Evolutionary conservation across 2,329 filamentous ascomycete species (phyloP).

Genomic region (Rutstroemia sp.): DNA sequence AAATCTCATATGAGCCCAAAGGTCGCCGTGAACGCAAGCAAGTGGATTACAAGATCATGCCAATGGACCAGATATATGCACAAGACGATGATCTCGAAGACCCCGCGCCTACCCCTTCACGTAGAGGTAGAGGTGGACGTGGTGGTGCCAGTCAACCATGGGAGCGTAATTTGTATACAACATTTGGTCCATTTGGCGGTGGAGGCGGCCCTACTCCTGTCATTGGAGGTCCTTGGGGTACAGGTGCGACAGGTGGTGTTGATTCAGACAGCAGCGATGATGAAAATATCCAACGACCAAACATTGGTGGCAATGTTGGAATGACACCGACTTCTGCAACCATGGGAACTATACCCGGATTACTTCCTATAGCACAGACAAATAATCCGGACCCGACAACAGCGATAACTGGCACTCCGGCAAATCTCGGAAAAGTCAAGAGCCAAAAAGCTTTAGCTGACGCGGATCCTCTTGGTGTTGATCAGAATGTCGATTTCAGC

Average conservation of each 20-base stretch:
- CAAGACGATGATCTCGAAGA: conserved; percentile 70
- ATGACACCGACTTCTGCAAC: conserved; percentile 51
- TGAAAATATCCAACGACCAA: conserved; percentile 61
- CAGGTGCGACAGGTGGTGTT: conserved; percentile 66
- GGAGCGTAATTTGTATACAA: conserved; percentile 82
- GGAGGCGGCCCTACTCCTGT: conserved; percentile 52
- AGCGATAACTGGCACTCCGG: conserved; percentile 53
- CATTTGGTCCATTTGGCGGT: conserved; percentile 87
- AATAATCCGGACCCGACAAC: conserved; percentile 49
- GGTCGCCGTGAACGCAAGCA: conserved; percentile 52
- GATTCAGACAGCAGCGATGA: conserved; percentile 98
- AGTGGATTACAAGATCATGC: conserved; percentile 81
- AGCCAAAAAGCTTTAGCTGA: conserved; percentile 88
- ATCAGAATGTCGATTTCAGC: conserved; percentile 87
- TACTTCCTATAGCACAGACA: conserved; percentile 45
- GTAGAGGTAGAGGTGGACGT: conserved; percentile 54
- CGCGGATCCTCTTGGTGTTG: conserved; percentile 88
- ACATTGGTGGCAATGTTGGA: conserved; percentile 56
- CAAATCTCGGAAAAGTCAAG: conserved; percentile 88
- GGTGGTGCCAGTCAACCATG: conserved; percentile 39
- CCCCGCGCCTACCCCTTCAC: conserved; percentile 59
- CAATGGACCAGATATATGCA: conserved; percentile 61
- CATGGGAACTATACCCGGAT: conserved; percentile 34
- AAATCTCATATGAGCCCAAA: conserved; percentile 52
- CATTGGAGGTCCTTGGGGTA: conserved; percentile 62